Evolutionary conservation across 2,329 filamentous ascomycete species (phyloP).

Genomic region (Albophoma yamanashiensis): DNA sequence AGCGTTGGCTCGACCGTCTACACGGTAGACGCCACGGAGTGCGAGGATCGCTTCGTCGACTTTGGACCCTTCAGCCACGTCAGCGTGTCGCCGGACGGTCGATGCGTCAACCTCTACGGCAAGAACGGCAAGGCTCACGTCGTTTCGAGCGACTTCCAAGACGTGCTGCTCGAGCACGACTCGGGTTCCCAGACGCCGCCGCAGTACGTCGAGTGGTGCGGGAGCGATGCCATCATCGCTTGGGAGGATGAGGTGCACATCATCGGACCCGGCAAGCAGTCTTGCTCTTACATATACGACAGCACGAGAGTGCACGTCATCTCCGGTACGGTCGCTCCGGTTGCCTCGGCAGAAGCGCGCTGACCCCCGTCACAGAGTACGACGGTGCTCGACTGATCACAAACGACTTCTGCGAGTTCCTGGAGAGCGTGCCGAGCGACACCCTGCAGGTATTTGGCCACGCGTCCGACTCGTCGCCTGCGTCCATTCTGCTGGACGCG

Average conservation of each 20-base stretch:
- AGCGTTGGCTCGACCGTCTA: conserved; percentile 79
- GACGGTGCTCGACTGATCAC: conserved; percentile 88
- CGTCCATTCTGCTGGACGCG: conserved; percentile 87
- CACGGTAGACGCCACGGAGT: conserved; percentile 78
- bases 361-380: conserved; percentile 31
- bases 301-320: conserved; percentile 80
- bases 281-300: conserved; percentile 77
- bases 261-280: conserved; percentile 72
- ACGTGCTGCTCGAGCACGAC: conserved; percentile 82
- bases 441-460: conserved; percentile 84
- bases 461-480: conserved; percentile 78
- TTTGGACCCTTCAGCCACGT: conserved; percentile 90
- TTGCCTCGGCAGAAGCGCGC: background rate
- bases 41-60: conserved; percentile 82
- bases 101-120: conserved; percentile 80
- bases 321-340: conserved; percentile 45
- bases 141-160: conserved; percentile 91
- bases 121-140: conserved; percentile 80
- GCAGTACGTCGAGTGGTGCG: conserved; percentile 89
- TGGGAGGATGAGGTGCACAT: conserved; percentile 98
- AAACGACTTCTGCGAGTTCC: conserved; percentile 90
- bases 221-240: conserved; percentile 85
- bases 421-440: conserved; percentile 85
- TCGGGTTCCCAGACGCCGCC: conserved; percentile 77
- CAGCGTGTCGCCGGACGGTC: conserved; percentile 81